Evolutionary conservation across 306 rosid species (phyloP).

Genomic region (Hippophae tibetana): DNA sequence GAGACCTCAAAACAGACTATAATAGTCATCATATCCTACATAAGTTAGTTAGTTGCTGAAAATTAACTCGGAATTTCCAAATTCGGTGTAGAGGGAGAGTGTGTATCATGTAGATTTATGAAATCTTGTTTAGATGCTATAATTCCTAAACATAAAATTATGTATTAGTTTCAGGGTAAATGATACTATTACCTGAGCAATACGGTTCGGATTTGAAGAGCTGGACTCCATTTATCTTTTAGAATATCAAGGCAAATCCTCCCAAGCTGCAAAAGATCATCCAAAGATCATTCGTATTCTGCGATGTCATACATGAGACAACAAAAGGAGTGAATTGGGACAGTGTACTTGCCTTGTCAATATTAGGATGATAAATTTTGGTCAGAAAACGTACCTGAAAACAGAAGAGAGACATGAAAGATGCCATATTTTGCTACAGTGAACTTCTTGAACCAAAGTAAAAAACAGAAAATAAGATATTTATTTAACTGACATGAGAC

Average conservation of each 20-base stretch:
- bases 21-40: too few relatives aligned
- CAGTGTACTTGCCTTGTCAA: constrained; percentile 25
- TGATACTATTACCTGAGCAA: constrained; percentile 21
- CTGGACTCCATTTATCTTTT: constrained; percentile 33
- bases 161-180: not conserved
- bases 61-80: too few relatives aligned
- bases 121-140: not conserved
- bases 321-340: constrained; percentile 7
- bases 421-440: not conserved
- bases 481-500: too few relatives aligned
- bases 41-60: too few relatives aligned
- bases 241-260: constrained; percentile 31
- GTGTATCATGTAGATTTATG: too few relatives aligned
- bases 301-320: not conserved
- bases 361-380: constrained; percentile 35
- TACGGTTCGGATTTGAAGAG: constrained; percentile 31
- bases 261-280: constrained; percentile 20
- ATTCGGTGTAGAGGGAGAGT: too few relatives aligned
- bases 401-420: not conserved
- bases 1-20: not conserved
- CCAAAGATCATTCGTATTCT: constrained; percentile 1
- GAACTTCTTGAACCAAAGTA: too few relatives aligned
- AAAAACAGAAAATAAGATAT: too few relatives aligned
- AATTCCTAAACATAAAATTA: not conserved
- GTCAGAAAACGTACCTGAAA: constrained; percentile 31